A percentile compares a stretch with the other conserved stretches of the same genome.
Conservation (phyloP, 2,329 filamentous ascomycete genomes). For the Colletotrichum chlorophyti region DNA sequence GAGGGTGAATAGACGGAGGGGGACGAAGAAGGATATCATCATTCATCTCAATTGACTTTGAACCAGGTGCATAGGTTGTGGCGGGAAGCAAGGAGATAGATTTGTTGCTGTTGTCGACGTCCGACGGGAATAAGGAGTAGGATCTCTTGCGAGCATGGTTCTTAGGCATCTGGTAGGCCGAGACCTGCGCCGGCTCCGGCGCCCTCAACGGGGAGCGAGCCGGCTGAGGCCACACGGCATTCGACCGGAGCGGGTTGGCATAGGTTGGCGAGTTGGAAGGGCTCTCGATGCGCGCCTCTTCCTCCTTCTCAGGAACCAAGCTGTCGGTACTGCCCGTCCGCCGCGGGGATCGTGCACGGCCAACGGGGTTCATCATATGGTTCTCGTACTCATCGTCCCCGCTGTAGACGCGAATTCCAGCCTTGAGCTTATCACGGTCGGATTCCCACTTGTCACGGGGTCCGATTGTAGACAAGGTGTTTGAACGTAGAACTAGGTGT, state of each 20-base stretch:
- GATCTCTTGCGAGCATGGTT: conserved; percentile 44
- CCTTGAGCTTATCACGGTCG: conserved; percentile 50
- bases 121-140: conserved; percentile 48
- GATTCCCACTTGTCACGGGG: conserved; percentile 55
- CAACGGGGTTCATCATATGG: conserved; percentile 44
- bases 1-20: conserved; percentile 30
- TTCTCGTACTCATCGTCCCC: conserved; percentile 37
- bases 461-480: conserved; percentile 62
- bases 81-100: conserved; percentile 51
- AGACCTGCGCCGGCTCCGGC: conserved; percentile 20
- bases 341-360: conserved; percentile 35
- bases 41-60: not conserved
- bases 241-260: conserved; percentile 38
- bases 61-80: conserved; percentile 50
- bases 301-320: conserved; percentile 40
- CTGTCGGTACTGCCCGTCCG: conserved; percentile 44
- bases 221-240: conserved; percentile 37
- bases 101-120: conserved; percentile 35
- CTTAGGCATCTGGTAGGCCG: conserved; percentile 30
- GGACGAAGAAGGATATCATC: conserved; percentile 19
- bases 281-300: conserved; percentile 38
- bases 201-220: conserved; percentile 7
- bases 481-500: conserved; percentile 72
- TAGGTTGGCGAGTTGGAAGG: conserved; percentile 31
- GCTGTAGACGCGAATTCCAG: conserved; percentile 52